A percentile compares a stretch with the other conserved stretches of the same genome.
Evolutionary conservation across 345 rosid genomes (phyloP).

Genomic region (Durio zibethinus): DNA sequence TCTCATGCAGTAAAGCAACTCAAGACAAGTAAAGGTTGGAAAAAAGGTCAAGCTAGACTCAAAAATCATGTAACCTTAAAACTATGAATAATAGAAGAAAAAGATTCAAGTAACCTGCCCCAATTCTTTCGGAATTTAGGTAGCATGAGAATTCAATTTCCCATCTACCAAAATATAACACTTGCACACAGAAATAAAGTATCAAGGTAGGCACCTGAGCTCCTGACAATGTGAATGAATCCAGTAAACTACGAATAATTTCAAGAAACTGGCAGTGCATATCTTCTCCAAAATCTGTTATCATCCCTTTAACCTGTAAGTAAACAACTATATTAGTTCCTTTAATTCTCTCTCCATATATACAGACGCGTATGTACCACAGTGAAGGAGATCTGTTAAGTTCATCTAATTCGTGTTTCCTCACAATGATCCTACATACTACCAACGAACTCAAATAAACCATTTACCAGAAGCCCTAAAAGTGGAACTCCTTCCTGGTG

Average conservation of each 20-base stretch:
- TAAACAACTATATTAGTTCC: constrained; percentile 12
- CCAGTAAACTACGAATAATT: constrained; percentile 92
- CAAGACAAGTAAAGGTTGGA: background rate
- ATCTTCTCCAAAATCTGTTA: constrained; percentile 88
- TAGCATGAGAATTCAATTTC: background rate
- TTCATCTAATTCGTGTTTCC: background rate
- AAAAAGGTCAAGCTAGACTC: background rate
- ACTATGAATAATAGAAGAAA: background rate
- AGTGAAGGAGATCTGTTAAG: background rate
- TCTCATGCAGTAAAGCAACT: background rate
- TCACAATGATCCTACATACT: background rate
- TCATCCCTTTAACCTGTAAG: constrained; percentile 88
- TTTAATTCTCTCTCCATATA: constrained; percentile 1
- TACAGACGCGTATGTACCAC: background rate
- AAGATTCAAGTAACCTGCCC: background rate
- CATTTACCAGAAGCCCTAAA: constrained; percentile 83
- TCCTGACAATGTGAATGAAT: constrained; percentile 74
- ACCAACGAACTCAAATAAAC: constrained; percentile 14
- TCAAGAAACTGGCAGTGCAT: constrained; percentile 99
- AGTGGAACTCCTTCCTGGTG: constrained; percentile 66
- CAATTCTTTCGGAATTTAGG: background rate
- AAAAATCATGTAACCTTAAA: background rate
- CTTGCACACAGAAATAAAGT: background rate
- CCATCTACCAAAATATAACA: background rate
- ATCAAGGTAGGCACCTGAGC: constrained; percentile 52